Evolutionary conservation across 1,139 yeast species (phyloP), one percentile per base, ranked within the genome.

Genomic region (Taiozyma sp.): DNA sequence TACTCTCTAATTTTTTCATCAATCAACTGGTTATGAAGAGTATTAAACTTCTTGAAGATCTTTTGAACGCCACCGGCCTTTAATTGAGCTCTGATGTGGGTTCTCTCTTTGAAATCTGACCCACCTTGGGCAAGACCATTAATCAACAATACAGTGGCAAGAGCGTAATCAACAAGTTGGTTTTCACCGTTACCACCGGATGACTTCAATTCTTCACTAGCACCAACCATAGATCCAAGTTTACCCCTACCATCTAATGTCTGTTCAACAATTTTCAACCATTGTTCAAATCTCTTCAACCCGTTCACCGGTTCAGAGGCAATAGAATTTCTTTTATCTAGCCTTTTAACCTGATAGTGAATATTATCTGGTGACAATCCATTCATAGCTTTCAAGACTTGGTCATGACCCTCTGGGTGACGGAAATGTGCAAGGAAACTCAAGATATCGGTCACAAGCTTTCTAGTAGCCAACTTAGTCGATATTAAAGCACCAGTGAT

Each of bases 181-280:
- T 80, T 81, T 62, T 90, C 97, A 43, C 84, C 78, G 3, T 74
- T 69, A 2, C 76, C 48, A 24, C 72, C 73, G 16, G 64, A 56
- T 14, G 80, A 72, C 55, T 83, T 82, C 50, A 83, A 75, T 58
- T 93, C 98, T n/a, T 86, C 95, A 54, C 91, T 84, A 1, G 97
- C 96, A 2, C 97, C 97, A 9, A 93, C 98, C 59, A 85, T 70
- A 0, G 97, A 88, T 16, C 97, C 96, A 76, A 86, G 76, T 60
- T 83, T 85, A 13, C 98, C 98, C 58, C 93, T 77, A 1, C 97
- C 97, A 55, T 86, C 91, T 48, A 93, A 65, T 0, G 96, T 83
- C 51, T 81, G 78, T 51, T 81, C 87, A 4, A 89, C 85, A 11
- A 85, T 73, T 58, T 77, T 74, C 49, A 91, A 67, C 98, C 98